Percentiles rank a stretch among this genome's conserved stretches.
Conservation (phyloP, 1,284 basidiomycete species). For the Takashimella koratensis region DNA sequence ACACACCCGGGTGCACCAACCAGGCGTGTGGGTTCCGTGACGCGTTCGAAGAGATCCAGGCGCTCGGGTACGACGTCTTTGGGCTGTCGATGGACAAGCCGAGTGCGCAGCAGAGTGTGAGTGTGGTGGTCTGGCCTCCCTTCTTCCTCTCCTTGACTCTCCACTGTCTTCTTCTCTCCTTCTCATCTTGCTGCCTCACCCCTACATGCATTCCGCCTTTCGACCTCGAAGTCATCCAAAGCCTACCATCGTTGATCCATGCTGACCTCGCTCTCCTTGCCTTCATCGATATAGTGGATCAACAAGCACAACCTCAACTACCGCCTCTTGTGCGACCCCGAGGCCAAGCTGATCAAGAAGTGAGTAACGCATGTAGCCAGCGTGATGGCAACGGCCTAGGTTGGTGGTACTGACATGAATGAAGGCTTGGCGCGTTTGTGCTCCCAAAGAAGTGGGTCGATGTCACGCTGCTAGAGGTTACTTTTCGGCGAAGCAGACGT, state of each 20-base stretch:
- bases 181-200: background rate
- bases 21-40: slow-evolving; percentile 90
- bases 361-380: too few species aligned
- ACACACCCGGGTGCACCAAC: slow-evolving; percentile 67
- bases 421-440: slow-evolving; percentile 71
- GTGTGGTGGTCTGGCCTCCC: slow-evolving; percentile 11
- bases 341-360: slow-evolving; percentile 69
- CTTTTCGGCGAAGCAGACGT: too few species aligned
- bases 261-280: background rate
- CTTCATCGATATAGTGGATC: slow-evolving; percentile 37
- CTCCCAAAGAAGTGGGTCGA: slow-evolving; percentile 57
- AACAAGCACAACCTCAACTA: slow-evolving; percentile 73
- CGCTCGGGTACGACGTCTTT: slow-evolving; percentile 69
- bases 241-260: too few species aligned
- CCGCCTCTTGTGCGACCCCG: slow-evolving; percentile 79
- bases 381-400: too few species aligned
- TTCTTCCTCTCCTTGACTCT: background rate
- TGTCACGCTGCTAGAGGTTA: too few species aligned
- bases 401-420: too few species aligned
- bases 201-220: background rate
- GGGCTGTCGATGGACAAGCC: slow-evolving; percentile 83
- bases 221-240: too few species aligned
- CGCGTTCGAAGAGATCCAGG: slow-evolving; percentile 67
- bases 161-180: background rate
- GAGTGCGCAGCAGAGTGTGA: slow-evolving; percentile 69